Base-by-base conservation (phyloP, 1,139 yeast genomes). In the Zygoascus hellenicus region DNA sequence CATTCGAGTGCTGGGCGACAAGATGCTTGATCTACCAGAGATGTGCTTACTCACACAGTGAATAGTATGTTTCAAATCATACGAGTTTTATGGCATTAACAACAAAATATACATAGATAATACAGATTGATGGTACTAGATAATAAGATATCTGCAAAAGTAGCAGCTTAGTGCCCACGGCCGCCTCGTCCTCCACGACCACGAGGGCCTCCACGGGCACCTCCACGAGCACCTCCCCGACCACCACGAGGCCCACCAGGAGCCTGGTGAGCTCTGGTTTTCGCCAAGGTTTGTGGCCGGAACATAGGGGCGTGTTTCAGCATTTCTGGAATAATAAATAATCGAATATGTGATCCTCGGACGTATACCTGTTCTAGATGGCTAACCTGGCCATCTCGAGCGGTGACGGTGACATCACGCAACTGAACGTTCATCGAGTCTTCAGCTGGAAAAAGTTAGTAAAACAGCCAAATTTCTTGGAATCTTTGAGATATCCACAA, bases 401-500 rank as follows among this genome's bases (percentile, higher is more conserved):
- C 80, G 0, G 96, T 89, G 43, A 85, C 81, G 1, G 86, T 80
- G 42, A 86, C 95, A 62, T 92, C 96, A 56, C 80, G 74, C 44
- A 92, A 67, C 53, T 92, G 95, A 22, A 90, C 79, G 63, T 92
- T 92, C 98, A 92, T 92, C 63, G 84, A 90, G 62, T 92, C 98
- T 67, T 81, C 92, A 14, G 75, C 71, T 56, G 39, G 10, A 45
- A n/a, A 29, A 22, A 29, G 52, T 48, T 47, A 46, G 49, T 11
- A 16, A 10, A 26, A 14, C 9, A 5, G 22, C 13, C 13, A n/a
- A 32, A n/a, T n/a, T n/a, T n/a, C n/a, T n/a, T n/a, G n/a, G n/a
- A n/a, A n/a, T n/a, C n/a, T n/a, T n/a, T n/a, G n/a, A n/a, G n/a
- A n/a, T n/a, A n/a, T n/a, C n/a, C n/a, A n/a, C 26, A 10, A 33